Evolutionary conservation across 176 grass and related monocot genomes (phyloP).

Genomic region (Zoysia pacifica): DNA sequence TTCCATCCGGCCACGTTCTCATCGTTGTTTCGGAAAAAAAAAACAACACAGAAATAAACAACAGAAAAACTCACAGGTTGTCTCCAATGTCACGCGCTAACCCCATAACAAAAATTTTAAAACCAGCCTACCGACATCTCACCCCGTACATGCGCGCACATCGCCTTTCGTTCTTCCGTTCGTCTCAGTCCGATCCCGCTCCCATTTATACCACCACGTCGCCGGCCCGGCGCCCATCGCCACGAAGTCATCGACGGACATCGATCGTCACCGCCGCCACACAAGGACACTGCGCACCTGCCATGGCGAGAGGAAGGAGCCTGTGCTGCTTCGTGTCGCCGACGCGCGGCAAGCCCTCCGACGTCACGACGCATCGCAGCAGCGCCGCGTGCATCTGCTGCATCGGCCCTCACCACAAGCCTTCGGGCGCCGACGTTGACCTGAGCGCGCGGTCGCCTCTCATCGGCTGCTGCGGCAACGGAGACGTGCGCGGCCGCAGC

Average conservation of each 20-base stretch:
- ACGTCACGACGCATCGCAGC: constrained; percentile 19
- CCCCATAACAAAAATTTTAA: neutral
- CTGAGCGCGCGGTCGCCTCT: constrained; percentile 41
- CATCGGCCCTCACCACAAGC: constrained; percentile 58
- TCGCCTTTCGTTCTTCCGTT: neutral
- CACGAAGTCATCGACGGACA: neutral
- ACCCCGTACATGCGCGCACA: constrained; percentile 48
- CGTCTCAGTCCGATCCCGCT: neutral
- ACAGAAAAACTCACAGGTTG: neutral
- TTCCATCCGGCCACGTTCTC: constrained; percentile 60
- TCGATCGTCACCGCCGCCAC: neutral
- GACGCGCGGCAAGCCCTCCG: constrained; percentile 33
- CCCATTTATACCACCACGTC: constrained; percentile 46
- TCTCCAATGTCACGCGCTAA: constrained; percentile 44
- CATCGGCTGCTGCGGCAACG: constrained; percentile 47
- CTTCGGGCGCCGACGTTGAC: constrained; percentile 1
- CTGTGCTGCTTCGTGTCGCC: constrained; percentile 58
- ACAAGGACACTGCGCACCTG: neutral
- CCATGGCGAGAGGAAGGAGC: constrained; percentile 41
- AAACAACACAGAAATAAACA: neutral
- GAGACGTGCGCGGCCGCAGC: constrained; percentile 13
- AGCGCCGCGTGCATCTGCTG: constrained; percentile 79
- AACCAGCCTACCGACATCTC: constrained; percentile 26
- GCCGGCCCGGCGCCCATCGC: constrained; percentile 8
- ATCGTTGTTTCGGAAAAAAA: neutral